These are phyloP conservation scores for Endogone sp. DNA, from an alignment of 192 early-diverging fungal genomes.

Conservation along the genomic window DNA sequence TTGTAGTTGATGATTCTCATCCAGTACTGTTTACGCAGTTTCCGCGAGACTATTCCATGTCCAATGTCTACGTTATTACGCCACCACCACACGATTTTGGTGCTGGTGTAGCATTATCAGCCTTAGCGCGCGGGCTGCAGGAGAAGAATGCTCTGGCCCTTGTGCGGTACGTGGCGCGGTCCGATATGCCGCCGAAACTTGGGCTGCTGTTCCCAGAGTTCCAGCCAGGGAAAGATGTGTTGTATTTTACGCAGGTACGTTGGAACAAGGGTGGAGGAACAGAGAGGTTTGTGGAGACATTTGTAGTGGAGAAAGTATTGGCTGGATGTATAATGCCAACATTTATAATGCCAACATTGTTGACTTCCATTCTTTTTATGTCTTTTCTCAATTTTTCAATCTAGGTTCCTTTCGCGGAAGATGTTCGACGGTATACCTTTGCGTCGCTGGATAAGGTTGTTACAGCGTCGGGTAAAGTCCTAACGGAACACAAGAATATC, in stretches of 20 bases:
- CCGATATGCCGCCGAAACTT: constrained; percentile 53
- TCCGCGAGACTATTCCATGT: constrained; percentile 48
- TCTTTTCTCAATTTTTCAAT: not conserved
- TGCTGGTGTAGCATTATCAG: constrained; percentile 39
- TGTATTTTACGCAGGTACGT: constrained; percentile 42
- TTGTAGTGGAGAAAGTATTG: too few relatives aligned
- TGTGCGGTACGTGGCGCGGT: constrained; percentile 53
- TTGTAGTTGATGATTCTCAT: not conserved
- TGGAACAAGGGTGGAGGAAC: too few relatives aligned
- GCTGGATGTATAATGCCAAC: too few relatives aligned
- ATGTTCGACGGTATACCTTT: constrained; percentile 53
- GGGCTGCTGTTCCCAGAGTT: constrained; percentile 57
- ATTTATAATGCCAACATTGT: too few relatives aligned
- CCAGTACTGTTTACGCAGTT: too few relatives aligned
- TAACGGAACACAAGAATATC: constrained; percentile 37
- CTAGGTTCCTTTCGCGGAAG: constrained; percentile 66
- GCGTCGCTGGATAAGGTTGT: constrained; percentile 39
- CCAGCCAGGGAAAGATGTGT: constrained; percentile 27
- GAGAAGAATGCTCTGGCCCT: constrained; percentile 52
- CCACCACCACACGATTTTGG: constrained; percentile 34
- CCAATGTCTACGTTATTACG: constrained; percentile 46
- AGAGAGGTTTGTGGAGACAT: too few relatives aligned
- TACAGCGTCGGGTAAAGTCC: constrained; percentile 32
- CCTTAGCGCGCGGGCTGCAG: constrained; percentile 45
- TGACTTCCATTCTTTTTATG: constrained; percentile 5